Percentiles rank a stretch among this genome's conserved stretches.
These are phyloP conservation scores for Blastomyces parvus DNA, from an alignment of 2,329 filamentous ascomycete species.

Conservation along the genomic window DNA sequence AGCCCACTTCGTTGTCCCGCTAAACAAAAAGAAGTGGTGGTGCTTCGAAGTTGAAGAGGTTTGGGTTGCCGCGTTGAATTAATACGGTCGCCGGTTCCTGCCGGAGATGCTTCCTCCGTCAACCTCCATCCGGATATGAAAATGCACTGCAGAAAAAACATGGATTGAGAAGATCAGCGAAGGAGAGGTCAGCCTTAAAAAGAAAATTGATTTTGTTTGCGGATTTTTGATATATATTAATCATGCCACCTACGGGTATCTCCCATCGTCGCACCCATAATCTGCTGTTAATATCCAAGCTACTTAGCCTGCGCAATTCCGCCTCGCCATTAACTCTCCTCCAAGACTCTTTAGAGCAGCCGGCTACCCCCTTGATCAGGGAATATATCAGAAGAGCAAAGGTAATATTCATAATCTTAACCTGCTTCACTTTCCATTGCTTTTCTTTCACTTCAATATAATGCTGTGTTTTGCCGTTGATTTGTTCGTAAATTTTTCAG, in stretches of 20 bases:
- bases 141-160: background rate
- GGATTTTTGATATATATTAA: conserved; percentile 7
- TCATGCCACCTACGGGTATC: conserved; percentile 30
- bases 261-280: conserved; percentile 72
- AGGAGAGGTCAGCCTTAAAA: background rate
- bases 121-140: background rate
- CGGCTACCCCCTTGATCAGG: conserved; percentile 56
- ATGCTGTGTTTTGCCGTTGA: background rate
- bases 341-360: conserved; percentile 76
- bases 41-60: background rate
- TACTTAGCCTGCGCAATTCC: conserved; percentile 67
- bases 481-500: background rate
- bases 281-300: conserved; percentile 69
- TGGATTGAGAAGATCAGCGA: background rate
- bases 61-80: conserved; percentile 12
- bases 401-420: conserved; percentile 34
- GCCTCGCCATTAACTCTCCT: conserved; percentile 80
- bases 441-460: background rate
- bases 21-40: background rate
- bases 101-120: conserved; percentile 14
- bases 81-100: conserved; percentile 21
- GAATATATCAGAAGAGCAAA: conserved; percentile 71
- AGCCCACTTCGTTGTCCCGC: background rate
- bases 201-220: conserved; percentile 10
- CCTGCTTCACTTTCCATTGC: background rate